Evolutionary conservation across 1,284 basidiomycete genomes (phyloP).

Genomic region (Ustilago esculenta): DNA sequence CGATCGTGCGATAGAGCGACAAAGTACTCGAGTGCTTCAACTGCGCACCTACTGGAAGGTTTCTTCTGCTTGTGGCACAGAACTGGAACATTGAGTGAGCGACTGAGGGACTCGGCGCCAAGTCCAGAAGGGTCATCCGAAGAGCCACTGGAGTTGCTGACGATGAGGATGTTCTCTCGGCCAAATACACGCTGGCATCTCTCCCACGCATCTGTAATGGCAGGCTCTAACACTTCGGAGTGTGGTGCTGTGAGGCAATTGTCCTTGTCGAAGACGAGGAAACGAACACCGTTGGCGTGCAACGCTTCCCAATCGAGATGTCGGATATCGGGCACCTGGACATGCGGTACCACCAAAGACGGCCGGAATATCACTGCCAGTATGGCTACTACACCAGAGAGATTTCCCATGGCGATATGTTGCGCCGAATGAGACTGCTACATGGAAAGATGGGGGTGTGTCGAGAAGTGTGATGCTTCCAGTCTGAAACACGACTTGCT

Average conservation of each 20-base stretch:
- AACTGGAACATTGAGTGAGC: constrained; percentile 82
- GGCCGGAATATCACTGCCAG: constrained; percentile 80
- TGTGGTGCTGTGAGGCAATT: constrained; percentile 77
- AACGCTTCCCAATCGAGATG: constrained; percentile 85
- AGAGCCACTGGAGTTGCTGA: constrained; percentile 92
- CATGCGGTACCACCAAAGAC: constrained; percentile 76
- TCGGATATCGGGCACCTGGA: constrained; percentile 83
- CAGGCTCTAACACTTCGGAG: constrained; percentile 49
- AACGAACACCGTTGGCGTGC: constrained; percentile 80
- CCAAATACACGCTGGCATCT: constrained; percentile 80
- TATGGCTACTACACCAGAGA: constrained; percentile 79
- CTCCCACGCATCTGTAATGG: constrained; percentile 77
- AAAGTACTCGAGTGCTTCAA: constrained; percentile 75
- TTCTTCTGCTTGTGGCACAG: constrained; percentile 81
- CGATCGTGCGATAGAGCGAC: constrained; percentile 42
- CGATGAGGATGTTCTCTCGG: constrained; percentile 81
- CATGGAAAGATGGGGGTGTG: not conserved
- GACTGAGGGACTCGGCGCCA: constrained; percentile 86
- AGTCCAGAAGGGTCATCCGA: constrained; percentile 79
- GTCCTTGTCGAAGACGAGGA: constrained; percentile 94
- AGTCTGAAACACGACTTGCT: no score
- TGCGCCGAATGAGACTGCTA: not conserved
- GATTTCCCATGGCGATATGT: constrained; percentile 69
- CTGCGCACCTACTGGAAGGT: constrained; percentile 75
- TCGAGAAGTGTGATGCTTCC: not conserved